Conservation (phyloP, 78 protist species). For the Dictyostelium firmibasis region DNA sequence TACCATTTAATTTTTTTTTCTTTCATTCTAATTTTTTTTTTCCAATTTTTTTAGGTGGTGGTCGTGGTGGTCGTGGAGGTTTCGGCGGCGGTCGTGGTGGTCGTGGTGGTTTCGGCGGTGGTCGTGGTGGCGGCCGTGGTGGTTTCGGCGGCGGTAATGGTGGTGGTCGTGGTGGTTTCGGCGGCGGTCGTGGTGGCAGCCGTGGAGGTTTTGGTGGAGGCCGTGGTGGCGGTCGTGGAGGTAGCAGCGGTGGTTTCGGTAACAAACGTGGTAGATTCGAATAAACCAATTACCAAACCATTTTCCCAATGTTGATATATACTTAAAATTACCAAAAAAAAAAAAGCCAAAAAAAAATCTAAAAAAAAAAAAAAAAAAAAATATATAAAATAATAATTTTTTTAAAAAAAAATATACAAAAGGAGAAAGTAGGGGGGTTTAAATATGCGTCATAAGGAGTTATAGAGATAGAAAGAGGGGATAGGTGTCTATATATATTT, state of each 20-base stretch:
- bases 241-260: conserved; percentile 15
- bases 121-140: neutral
- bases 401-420: no score
- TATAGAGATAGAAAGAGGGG: neutral
- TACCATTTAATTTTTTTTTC: neutral
- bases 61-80: neutral
- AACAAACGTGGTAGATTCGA: conserved; percentile 19
- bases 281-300: neutral
- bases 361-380: no score
- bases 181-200: neutral
- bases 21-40: neutral
- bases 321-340: neutral
- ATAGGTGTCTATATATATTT: neutral
- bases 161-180: conserved; percentile 4
- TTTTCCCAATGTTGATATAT: neutral
- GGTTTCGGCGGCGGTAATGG: neutral
- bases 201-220: conserved; percentile 25
- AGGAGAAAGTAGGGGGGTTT: neutral
- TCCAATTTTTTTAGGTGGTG: neutral
- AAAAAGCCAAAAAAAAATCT: neutral
- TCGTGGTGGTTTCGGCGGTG: conserved; percentile 2
- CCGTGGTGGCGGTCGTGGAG: neutral
- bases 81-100: conserved; percentile 15
- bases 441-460: neutral
- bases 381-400: no score